phyloP scores from a whole-genome alignment of 2,329 filamentous ascomycete species.

The Penicillium sp. region DNA sequence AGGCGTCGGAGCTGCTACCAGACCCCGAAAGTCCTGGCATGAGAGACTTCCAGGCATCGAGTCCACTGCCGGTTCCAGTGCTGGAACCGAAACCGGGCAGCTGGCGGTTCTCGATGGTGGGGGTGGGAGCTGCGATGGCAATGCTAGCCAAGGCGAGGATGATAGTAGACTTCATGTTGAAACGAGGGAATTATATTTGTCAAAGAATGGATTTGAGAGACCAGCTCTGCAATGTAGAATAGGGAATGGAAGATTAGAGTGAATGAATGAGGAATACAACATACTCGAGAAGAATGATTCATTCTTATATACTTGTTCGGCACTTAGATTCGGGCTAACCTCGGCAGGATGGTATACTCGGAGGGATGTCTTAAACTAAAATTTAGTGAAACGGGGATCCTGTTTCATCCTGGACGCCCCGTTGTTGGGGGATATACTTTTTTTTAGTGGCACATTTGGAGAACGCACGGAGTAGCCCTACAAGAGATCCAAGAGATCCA shows the following conservation, averaged over 20 bases:
- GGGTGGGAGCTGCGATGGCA: constrained; percentile 25
- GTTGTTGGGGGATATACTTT: not conserved
- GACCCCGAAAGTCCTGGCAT: not conserved
- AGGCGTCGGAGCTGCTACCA: not conserved
- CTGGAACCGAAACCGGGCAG: constrained; percentile 11
- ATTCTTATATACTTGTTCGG: not conserved
- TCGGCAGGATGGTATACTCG: not conserved
- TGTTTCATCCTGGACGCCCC: not conserved
- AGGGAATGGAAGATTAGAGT: not conserved
- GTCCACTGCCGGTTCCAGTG: constrained; percentile 12
- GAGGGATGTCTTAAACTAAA: not conserved
- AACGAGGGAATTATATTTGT: not conserved
- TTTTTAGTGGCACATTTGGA: not conserved
- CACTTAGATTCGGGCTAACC: not conserved
- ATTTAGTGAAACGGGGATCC: not conserved
- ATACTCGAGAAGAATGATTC: not conserved
- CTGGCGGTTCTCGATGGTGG: constrained; percentile 25
- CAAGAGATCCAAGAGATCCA: not conserved
- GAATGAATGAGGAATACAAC: not conserved
- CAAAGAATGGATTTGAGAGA: constrained; percentile 10
- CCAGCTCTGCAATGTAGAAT: constrained; percentile 14
- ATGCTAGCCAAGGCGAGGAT: constrained; percentile 22
- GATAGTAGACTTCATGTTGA: constrained; percentile 25
- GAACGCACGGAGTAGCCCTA: not conserved
- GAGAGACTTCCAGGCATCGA: constrained; percentile 5